Conservation (phyloP, 306 rosid species). For the Cyclanthera cordifolia region DNA sequence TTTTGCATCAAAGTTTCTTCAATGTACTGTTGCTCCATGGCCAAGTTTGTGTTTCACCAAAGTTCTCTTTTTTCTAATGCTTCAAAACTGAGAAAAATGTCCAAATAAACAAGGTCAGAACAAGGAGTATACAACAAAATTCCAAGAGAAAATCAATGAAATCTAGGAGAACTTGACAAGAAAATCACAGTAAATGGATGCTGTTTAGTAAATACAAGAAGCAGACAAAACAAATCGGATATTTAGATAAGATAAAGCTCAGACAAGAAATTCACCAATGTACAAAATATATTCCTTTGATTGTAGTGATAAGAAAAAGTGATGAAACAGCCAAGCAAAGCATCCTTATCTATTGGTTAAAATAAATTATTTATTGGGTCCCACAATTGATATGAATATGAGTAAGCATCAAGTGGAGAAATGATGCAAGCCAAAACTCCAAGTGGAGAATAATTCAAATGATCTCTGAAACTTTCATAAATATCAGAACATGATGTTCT, state of each 20-base stretch:
- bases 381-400: neutral
- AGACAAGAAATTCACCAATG: neutral
- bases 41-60: slow-evolving; percentile 22
- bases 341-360: neutral
- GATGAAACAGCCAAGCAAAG: neutral
- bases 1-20: slow-evolving; percentile 27
- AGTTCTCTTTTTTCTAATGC: neutral
- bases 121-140: neutral
- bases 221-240: neutral
- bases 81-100: neutral
- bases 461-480: neutral
- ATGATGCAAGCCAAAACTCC: neutral
- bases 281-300: neutral
- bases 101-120: neutral
- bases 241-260: neutral
- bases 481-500: neutral
- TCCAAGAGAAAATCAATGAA: neutral
- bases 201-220: neutral
- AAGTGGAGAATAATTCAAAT: neutral
- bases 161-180: neutral
- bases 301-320: neutral
- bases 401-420: neutral
- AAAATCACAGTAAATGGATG: neutral
- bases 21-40: slow-evolving; percentile 33
- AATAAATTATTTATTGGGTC: neutral